Evolutionary conservation across 2,329 filamentous ascomycete species (phyloP), one percentile per base, ranked within the genome.

Genomic region (Aspergillus alliaceus): DNA sequence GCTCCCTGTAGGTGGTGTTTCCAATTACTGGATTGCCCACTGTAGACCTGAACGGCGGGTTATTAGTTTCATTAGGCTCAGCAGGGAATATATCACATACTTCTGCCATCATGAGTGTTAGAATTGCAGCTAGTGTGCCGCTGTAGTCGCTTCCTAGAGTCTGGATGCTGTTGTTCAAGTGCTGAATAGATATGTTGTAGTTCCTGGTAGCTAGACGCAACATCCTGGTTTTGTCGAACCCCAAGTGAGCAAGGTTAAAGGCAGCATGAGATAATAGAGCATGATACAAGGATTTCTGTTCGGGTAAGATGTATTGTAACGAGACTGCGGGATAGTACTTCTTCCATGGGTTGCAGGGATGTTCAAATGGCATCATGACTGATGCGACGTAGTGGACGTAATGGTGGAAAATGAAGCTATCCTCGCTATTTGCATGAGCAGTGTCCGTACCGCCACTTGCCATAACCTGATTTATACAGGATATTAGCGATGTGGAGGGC

Each of bases 351-450:
- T 64, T 64, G 18, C 53, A 42, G 3, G 60, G 52, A 61, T 64
- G 62, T 18, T 59, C 59, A 50, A 64, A 59, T 15, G 62, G 62
- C 58, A 64, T 63, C 62, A 64, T 64, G 34, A 59, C 56, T 24
- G 53, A 46, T 14, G 59, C 59, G 6, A 64, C 62, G 32, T 63
- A 56, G 22, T 53, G 37, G 22, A 60, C 55, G 49, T 64, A 64
- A 42, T 64, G 62, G 34, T 61, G 48, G 49, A 64, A 64, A 9
- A 64, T 52, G 22, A 51, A 34, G 25, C 42, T 53, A 48, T 61
- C 59, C 54, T 71, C 65, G 11, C 42, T 29, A 11, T 4, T 22
- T 18, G 34, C 4, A 37, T 37, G 34, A 22, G 37, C 1, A 7
- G n/a, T 12, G 8, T 40, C n/a, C 8, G 20, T 40, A 8, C 37